Percentiles rank a stretch among this genome's conserved stretches.
Evolutionary conservation across 441 rosid species (phyloP).

Genomic region (Pelargonium myrrhifolium): DNA sequence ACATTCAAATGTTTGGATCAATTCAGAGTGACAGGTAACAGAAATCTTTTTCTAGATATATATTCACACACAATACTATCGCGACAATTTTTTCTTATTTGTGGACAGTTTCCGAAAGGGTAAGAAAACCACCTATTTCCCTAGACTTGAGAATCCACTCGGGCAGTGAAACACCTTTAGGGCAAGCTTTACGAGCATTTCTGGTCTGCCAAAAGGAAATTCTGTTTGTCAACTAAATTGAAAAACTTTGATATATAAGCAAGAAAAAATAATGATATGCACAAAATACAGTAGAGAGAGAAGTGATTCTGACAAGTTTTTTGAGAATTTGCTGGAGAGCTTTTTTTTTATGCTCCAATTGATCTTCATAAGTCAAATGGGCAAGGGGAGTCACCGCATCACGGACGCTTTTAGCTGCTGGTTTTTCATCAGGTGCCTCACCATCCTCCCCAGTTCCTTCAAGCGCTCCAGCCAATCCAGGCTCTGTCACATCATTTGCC

Average conservation of each 20-base stretch:
- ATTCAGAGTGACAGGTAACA: neutral
- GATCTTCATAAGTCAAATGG: conserved; percentile 1
- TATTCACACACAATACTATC: neutral
- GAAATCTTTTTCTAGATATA: neutral
- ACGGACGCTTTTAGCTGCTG: conserved; percentile 46
- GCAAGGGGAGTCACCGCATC: conserved; percentile 87
- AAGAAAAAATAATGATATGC: neutral
- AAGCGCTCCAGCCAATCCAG: conserved; percentile 25
- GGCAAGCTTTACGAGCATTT: conserved; percentile 46
- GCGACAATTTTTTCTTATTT: neutral
- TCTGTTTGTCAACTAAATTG: conserved; percentile 20
- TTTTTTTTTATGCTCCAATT: conserved; percentile 4
- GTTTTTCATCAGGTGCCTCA: conserved; percentile 26
- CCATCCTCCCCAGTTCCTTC: conserved; percentile 29
- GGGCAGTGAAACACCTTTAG: conserved; percentile 3
- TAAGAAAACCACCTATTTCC: conserved; percentile 57
- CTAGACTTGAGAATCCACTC: conserved; percentile 27
- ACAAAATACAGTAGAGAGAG: neutral
- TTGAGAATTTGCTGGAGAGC: conserved; percentile 33
- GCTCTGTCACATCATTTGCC: conserved; percentile 26
- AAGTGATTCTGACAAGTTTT: conserved; percentile 12
- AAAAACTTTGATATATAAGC: conserved; percentile 10
- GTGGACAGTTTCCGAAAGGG: conserved; percentile 13
- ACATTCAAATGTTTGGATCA: neutral
- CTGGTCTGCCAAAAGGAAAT: conserved; percentile 55